A percentile compares a stretch with the other conserved stretches of the same genome.
phyloP scores from a whole-genome alignment of 371 early-diverging fungal genomes.

The Choanephora cucurbitarum region DNA sequence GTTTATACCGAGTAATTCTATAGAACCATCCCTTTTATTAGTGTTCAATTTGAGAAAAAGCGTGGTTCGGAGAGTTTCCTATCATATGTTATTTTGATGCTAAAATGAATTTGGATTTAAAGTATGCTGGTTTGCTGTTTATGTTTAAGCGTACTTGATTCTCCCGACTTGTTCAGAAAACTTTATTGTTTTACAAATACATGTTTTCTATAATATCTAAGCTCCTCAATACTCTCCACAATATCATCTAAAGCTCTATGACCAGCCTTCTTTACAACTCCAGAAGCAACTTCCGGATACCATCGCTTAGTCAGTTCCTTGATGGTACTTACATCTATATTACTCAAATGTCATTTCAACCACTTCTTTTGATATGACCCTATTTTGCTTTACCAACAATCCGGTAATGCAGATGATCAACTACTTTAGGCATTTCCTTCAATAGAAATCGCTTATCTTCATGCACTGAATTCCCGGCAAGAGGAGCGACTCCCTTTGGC shows the following conservation, averaged over 20 bases:
- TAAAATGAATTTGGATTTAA: too few relatives aligned
- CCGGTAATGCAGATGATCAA: constrained; percentile 84
- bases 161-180: too few relatives aligned
- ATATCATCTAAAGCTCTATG: constrained; percentile 93
- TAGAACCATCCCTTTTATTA: too few relatives aligned
- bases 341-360: background rate
- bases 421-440: constrained; percentile 80
- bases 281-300: constrained; percentile 52
- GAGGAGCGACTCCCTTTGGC: constrained; percentile 61
- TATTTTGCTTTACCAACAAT: constrained; percentile 58
- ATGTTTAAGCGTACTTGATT: too few relatives aligned
- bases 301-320: constrained; percentile 88
- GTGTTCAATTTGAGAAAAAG: too few relatives aligned
- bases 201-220: constrained; percentile 69
- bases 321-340: constrained; percentile 87
- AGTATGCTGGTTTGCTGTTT: too few relatives aligned
- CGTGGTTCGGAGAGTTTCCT: too few relatives aligned
- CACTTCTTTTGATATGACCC: background rate
- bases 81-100: too few relatives aligned
- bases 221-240: constrained; percentile 85
- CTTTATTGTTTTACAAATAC: constrained; percentile 56
- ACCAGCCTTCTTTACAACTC: constrained; percentile 56
- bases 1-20: too few relatives aligned
- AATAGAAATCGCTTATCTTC: constrained; percentile 83
- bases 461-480: constrained; percentile 95